A percentile compares a stretch with the other conserved stretches of the same genome.
phyloP scores from a whole-genome alignment of 2,329 filamentous ascomycete genomes.

The Aspergillus pseudoglaucus region DNA sequence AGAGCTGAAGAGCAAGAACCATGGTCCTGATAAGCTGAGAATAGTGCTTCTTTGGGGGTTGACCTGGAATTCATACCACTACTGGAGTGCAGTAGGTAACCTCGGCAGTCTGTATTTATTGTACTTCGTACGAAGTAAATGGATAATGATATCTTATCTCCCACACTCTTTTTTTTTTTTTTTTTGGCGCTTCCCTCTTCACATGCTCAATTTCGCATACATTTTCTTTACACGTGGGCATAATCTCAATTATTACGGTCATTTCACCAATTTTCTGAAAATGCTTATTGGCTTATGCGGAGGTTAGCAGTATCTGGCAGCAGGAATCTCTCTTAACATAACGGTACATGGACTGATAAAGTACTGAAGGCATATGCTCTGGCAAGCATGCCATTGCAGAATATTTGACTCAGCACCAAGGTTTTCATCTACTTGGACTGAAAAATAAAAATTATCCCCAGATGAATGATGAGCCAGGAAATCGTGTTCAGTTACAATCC shows the following conservation, averaged over 20 bases:
- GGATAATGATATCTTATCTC: neutral
- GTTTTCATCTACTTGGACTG: slow-evolving; percentile 68
- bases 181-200: neutral
- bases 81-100: too few relatives aligned
- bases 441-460: slow-evolving; percentile 21
- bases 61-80: too few relatives aligned
- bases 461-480: slow-evolving; percentile 17
- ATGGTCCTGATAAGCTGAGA: too few relatives aligned
- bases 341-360: slow-evolving; percentile 9
- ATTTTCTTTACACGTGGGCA: neutral
- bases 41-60: too few relatives aligned
- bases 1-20: too few relatives aligned
- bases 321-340: neutral
- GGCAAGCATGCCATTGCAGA: slow-evolving; percentile 86
- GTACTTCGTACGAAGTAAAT: too few relatives aligned
- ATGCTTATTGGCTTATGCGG: slow-evolving; percentile 51
- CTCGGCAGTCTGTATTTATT: too few relatives aligned
- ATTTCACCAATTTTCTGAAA: neutral
- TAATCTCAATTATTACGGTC: neutral
- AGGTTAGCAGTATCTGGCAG: slow-evolving; percentile 27
- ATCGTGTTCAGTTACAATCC: slow-evolving; percentile 22
- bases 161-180: neutral
- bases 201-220: neutral
- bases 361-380: slow-evolving; percentile 69
- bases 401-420: slow-evolving; percentile 77